These are phyloP conservation scores for Lentithecium fluviatile DNA, from an alignment of 495 filamentous ascomycete genomes.

Conservation along the genomic window DNA sequence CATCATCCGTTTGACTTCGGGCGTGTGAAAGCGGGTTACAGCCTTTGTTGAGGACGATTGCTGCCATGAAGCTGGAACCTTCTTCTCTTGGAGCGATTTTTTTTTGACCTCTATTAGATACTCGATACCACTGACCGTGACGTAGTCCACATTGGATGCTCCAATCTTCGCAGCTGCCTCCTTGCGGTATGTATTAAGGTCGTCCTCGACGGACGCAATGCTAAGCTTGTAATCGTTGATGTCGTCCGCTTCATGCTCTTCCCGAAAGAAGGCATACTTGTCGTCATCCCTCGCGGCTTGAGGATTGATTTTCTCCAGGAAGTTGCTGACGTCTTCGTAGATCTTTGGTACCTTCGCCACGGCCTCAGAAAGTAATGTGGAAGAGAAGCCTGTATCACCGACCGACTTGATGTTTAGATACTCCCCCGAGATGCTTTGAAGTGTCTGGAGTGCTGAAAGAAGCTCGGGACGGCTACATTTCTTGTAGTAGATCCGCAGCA, in stretches of 20 bases:
- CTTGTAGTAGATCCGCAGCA: conserved; percentile 91
- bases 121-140: conserved; percentile 83
- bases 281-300: conserved; percentile 83
- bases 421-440: conserved; percentile 75
- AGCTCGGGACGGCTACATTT: conserved; percentile 88
- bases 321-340: conserved; percentile 62
- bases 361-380: conserved; percentile 66
- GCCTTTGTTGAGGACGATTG: conserved; percentile 96
- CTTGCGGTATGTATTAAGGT: conserved; percentile 72
- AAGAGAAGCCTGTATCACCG: conserved; percentile 70
- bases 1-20: conserved; percentile 76
- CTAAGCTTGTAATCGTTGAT: conserved; percentile 87
- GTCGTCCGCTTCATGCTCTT: conserved; percentile 78
- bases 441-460: conserved; percentile 75
- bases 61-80: conserved; percentile 87
- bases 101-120: conserved; percentile 92
- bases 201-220: conserved; percentile 85
- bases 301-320: conserved; percentile 81
- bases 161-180: conserved; percentile 67
- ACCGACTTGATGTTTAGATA: conserved; percentile 65
- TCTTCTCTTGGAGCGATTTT: conserved; percentile 60
- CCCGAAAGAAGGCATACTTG: conserved; percentile 90
- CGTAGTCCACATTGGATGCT: conserved; percentile 70
- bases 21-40: conserved; percentile 89
- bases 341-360: conserved; percentile 78